phyloP scores from a whole-genome alignment of 768 basidiomycete genomes.

The Rhizopogon vinicolor region DNA sequence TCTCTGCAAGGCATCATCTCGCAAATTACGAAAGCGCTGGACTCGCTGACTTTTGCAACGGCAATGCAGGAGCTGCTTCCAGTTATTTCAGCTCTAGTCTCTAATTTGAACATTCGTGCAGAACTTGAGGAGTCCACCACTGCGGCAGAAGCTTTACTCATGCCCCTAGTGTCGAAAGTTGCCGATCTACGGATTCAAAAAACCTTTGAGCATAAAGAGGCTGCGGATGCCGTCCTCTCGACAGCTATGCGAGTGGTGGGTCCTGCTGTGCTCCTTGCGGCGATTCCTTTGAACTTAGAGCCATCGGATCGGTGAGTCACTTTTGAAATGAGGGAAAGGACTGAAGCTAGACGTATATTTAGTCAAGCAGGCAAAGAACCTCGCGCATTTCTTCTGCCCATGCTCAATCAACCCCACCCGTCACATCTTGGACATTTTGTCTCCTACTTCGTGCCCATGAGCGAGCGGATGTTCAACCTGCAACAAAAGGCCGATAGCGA shows the following conservation, averaged over 20 bases:
- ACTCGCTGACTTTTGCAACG: conserved; percentile 67
- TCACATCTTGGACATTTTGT: conserved; percentile 84
- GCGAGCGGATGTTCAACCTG: conserved; percentile 87
- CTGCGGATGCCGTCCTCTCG: conserved; percentile 73
- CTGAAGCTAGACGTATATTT: conserved; percentile 7
- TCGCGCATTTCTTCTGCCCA: conserved; percentile 86
- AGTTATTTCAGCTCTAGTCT: conserved; percentile 66
- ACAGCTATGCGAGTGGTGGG: conserved; percentile 84
- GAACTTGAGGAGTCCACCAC: conserved; percentile 37
- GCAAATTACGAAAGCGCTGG: conserved; percentile 63
- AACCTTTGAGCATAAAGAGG: conserved; percentile 88
- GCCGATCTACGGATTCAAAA: conserved; percentile 73
- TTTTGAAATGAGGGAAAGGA: not conserved
- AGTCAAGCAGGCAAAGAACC: conserved; percentile 77
- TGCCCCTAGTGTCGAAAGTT: conserved; percentile 65
- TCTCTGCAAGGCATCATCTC: conserved; percentile 59
- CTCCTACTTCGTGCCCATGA: conserved; percentile 88
- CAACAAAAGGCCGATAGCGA: conserved; percentile 77
- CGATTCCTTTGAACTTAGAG: conserved; percentile 84
- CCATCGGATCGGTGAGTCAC: conserved; percentile 65
- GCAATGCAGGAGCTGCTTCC: conserved; percentile 78
- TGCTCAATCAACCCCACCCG: conserved; percentile 76
- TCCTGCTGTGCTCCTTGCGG: conserved; percentile 68
- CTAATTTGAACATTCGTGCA: conserved; percentile 49
- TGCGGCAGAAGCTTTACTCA: conserved; percentile 66